Percentiles rank a stretch among this genome's conserved stretches.
Evolutionary conservation across 306 rosid genomes (phyloP).

Genomic region (Neltuma alba): DNA sequence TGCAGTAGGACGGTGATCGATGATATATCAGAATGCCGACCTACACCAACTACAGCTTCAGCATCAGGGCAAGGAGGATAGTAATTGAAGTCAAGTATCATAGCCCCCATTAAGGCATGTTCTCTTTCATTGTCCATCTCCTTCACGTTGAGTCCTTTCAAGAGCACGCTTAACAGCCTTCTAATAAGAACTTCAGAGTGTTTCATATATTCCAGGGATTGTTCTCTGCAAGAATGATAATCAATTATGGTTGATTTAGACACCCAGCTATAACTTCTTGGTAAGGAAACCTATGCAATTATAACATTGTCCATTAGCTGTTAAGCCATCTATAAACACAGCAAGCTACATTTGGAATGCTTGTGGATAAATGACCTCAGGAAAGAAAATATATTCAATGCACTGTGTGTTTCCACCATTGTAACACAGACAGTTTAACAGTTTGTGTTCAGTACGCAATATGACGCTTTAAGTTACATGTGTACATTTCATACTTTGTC

Average conservation of each 20-base stretch:
- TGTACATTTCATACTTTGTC: not conserved
- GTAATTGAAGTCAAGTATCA: constrained; percentile 42
- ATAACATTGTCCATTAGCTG: not conserved
- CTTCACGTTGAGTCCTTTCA: constrained; percentile 37
- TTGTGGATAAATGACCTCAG: not conserved
- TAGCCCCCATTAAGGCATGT: constrained; percentile 37
- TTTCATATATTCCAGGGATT: constrained; percentile 46
- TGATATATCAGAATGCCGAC: constrained; percentile 48
- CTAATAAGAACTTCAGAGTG: constrained; percentile 23
- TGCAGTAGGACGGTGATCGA: constrained; percentile 48
- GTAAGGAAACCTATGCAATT: not conserved
- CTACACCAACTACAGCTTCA: constrained; percentile 40
- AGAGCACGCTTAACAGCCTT: constrained; percentile 39
- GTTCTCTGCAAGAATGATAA: constrained; percentile 35
- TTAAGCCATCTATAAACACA: not conserved
- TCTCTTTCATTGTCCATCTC: constrained; percentile 42
- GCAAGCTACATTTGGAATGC: not conserved
- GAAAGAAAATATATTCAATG: no score
- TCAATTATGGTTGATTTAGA: not conserved
- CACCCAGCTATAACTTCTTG: not conserved
- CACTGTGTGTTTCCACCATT: no score
- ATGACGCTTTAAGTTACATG: not conserved
- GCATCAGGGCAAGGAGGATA: constrained; percentile 50
- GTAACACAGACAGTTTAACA: not conserved
- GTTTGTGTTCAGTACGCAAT: no score